These are phyloP conservation scores for Gossypium anomalum DNA, from an alignment of 345 rosid species.

Conservation along the genomic window DNA sequence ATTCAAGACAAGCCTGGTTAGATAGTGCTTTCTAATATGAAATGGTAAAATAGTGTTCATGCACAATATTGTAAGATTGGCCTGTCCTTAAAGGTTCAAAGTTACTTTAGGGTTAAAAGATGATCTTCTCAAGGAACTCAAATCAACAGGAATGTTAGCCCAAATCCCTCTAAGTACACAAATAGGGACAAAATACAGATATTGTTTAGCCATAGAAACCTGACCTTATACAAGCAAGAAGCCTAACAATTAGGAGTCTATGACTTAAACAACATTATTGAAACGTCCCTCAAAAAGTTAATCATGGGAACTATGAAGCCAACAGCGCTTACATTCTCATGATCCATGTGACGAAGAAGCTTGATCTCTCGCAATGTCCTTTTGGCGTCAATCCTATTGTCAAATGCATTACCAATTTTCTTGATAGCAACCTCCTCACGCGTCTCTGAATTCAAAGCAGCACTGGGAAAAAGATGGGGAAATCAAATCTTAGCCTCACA, in stretches of 20 bases:
- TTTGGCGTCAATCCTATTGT: neutral
- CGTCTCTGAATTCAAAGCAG: neutral
- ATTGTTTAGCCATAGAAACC: neutral
- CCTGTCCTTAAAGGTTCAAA: neutral
- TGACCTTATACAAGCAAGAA: too few relatives aligned
- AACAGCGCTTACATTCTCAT: neutral
- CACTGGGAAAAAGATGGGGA: neutral
- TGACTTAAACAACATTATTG: too few relatives aligned
- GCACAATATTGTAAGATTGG: too few relatives aligned
- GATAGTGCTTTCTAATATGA: neutral
- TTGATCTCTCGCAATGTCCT: neutral
- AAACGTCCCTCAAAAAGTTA: neutral
- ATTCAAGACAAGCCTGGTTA: neutral
- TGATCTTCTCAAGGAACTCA: neutral
- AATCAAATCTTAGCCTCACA: too few relatives aligned
- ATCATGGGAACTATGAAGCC: neutral
- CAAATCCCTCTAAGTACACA: neutral
- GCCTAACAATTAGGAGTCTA: too few relatives aligned
- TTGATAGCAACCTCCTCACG: neutral
- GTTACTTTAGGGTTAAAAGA: neutral
- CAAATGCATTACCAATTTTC: neutral
- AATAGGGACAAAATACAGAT: too few relatives aligned
- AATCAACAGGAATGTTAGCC: neutral
- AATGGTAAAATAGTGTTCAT: neutral
- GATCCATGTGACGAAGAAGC: constrained; percentile 1